phyloP scores from a whole-genome alignment of 108 stramenopile genomes.

The Skeletonema tropicum region DNA sequence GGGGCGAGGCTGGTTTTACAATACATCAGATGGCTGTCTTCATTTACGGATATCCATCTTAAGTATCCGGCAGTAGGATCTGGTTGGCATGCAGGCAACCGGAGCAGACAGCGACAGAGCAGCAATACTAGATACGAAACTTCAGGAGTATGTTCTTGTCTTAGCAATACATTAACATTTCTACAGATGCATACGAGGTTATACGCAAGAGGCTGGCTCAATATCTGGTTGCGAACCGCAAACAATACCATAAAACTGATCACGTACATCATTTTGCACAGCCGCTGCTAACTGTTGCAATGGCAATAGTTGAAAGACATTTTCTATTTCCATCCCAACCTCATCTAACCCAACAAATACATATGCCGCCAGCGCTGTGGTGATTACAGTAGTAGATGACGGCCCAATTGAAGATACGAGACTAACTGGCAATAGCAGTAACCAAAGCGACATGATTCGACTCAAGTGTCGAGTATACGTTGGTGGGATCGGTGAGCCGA shows the following conservation, averaged over 20 bases:
- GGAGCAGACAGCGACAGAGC: no score
- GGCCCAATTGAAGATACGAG: slow-evolving; percentile 16
- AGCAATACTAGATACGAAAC: no score
- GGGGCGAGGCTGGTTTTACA: no score
- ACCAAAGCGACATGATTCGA: slow-evolving; percentile 34
- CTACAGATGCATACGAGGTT: no score
- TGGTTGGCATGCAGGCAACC: no score
- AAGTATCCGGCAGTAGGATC: no score
- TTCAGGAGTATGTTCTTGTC: no score
- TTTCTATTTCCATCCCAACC: slow-evolving; percentile 51
- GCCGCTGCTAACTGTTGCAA: slow-evolving; percentile 42
- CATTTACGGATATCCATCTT: no score
- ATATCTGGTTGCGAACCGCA: background rate
- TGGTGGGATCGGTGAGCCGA: slow-evolving; percentile 40
- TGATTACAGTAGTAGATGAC: background rate
- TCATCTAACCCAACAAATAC: slow-evolving; percentile 53
- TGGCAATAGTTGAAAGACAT: slow-evolving; percentile 44
- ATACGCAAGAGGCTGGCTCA: background rate
- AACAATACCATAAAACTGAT: slow-evolving; percentile 27
- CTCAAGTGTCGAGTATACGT: slow-evolving; percentile 49
- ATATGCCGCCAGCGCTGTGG: slow-evolving; percentile 28
- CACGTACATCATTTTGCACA: slow-evolving; percentile 23
- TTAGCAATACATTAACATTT: no score
- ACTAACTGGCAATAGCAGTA: slow-evolving; percentile 32
- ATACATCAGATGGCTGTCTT: no score